Base-by-base conservation (phyloP, 2,329 filamentous ascomycete species). In the Tolypocladium album region DNA sequence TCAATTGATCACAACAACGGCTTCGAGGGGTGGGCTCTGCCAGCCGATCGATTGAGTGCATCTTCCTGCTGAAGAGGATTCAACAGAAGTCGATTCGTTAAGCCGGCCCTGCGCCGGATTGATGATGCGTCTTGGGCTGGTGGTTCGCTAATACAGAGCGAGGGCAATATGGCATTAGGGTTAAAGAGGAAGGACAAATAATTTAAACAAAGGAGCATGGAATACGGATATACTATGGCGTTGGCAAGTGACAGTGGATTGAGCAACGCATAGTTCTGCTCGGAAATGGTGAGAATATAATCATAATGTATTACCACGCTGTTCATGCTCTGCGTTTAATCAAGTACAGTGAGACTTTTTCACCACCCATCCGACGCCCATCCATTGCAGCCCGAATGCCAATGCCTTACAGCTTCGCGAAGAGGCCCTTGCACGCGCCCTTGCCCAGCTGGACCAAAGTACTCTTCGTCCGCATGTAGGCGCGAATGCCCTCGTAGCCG, bases 401-500 rank as follows among this genome's bases (percentile, higher is more conserved):
- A 7, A 8, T 31, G 1, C 17, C 17, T 20, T 74, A 88, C 64
- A 88, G 65, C 74, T 90, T 90, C 38, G 86, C 79, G 74, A 94
- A 96, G 0, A 91, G 87, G 11, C 72, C 74, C 50, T 71, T 71
- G 83, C 92, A 60, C 79, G 83, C 61, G 87, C 88, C 62, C 73
- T 79, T 40, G 50, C 85, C 84, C 80, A 92, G 88, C 72, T 96
- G 91, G 2, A 96, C 87, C 38, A 96, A 74, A 1, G 90, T 95
- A 74, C 90, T 95, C 80, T 94, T 95, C 67, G 92, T 94, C 75
- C 85, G 80, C 58, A 92, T 82, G 87, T 92, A 96, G 4, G 89
- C 88, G 72, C 89, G 87, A 59, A 96, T 80, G 0, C 91, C 91
- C 67, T 82, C 84, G 61, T 85, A 79, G 4, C 91, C 92, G 72